Evolutionary conservation across 441 rosid genomes (phyloP).

Genomic region (Pelargonium myrrhifolium): DNA sequence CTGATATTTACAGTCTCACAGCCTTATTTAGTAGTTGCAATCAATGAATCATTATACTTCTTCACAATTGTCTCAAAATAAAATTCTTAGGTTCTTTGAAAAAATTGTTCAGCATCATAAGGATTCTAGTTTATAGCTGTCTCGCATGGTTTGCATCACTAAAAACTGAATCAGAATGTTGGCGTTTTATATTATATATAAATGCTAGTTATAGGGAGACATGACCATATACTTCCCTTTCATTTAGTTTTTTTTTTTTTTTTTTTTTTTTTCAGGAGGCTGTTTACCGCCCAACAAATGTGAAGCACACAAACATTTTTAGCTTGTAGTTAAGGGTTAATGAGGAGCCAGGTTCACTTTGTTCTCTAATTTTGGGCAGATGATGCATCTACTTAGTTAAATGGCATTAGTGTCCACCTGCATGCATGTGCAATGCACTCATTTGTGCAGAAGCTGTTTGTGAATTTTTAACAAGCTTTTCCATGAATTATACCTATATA

Average conservation of each 20-base stretch:
- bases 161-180: not conserved
- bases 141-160: not conserved
- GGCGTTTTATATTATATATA: too few relatives aligned
- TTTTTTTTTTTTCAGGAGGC: too few relatives aligned
- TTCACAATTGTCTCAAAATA: not conserved
- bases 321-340: not conserved
- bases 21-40: not conserved
- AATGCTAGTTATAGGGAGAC: too few relatives aligned
- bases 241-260: too few relatives aligned
- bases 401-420: too few relatives aligned
- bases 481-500: too few relatives aligned
- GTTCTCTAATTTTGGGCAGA: not conserved
- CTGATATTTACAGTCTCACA: not conserved
- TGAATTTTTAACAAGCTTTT: not conserved
- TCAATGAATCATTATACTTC: not conserved
- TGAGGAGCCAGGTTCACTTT: not conserved
- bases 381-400: not conserved
- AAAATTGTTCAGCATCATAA: not conserved
- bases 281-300: too few relatives aligned
- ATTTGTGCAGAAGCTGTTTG: not conserved
- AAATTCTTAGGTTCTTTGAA: too few relatives aligned
- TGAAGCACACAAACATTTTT: too few relatives aligned
- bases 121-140: not conserved
- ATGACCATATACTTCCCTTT: too few relatives aligned
- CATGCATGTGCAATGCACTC: not conserved